Evolutionary conservation across 306 rosid species (phyloP).

Genomic region (Sicyos edulis): DNA sequence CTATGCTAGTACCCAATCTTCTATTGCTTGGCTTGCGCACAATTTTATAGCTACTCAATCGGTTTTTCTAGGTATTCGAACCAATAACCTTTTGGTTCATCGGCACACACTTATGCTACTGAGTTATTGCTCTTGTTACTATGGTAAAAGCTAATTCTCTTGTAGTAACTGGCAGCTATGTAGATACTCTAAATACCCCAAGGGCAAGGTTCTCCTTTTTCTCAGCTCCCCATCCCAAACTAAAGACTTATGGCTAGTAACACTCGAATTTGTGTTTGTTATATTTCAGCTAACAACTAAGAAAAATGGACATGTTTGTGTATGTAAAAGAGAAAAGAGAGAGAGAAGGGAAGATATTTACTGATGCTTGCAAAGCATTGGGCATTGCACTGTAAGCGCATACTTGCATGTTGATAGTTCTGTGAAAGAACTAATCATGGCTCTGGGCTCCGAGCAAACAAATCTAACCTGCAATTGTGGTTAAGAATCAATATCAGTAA

Average conservation of each 20-base stretch:
- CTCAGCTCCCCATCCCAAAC: neutral
- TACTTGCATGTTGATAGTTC: conserved; percentile 97
- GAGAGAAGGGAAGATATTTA: conserved; percentile 30
- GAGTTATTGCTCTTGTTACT: too few relatives aligned
- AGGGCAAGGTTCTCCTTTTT: neutral
- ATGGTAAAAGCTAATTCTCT: neutral
- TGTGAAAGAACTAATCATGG: conserved; percentile 80
- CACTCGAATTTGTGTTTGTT: neutral
- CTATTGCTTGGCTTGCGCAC: too few relatives aligned
- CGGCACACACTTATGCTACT: too few relatives aligned
- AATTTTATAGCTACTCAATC: neutral
- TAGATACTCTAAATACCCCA: neutral
- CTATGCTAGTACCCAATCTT: too few relatives aligned
- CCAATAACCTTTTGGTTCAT: too few relatives aligned
- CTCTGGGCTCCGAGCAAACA: conserved; percentile 78
- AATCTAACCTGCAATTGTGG: conserved; percentile 64
- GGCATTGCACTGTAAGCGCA: conserved; percentile 84
- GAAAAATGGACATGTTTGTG: neutral
- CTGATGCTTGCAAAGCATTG: conserved; percentile 89
- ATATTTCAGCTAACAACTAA: neutral
- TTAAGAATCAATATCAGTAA: conserved; percentile 18
- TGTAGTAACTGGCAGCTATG: neutral
- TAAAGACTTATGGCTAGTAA: too few relatives aligned
- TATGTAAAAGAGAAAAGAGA: neutral
- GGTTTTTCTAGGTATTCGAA: neutral